These are phyloP conservation scores for Blumeriella jaapii DNA, from an alignment of 2,329 filamentous ascomycete genomes.

Conservation along the genomic window DNA sequence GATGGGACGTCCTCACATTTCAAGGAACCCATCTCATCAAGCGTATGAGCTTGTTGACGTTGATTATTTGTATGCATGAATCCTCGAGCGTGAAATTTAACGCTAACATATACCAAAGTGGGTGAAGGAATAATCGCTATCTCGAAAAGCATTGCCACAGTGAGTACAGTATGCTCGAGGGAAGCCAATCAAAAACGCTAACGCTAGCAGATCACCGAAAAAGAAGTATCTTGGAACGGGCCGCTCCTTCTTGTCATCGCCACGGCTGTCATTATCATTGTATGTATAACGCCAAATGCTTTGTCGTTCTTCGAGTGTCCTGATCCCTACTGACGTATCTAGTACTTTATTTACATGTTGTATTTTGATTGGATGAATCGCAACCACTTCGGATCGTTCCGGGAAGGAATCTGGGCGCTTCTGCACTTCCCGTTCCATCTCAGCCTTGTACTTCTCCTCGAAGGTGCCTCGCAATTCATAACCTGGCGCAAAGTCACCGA, in stretches of 20 bases:
- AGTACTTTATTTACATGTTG: conserved; percentile 22
- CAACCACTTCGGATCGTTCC: conserved; percentile 13
- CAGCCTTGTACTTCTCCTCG: conserved; percentile 42
- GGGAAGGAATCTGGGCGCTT: conserved; percentile 30
- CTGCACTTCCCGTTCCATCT: conserved; percentile 47
- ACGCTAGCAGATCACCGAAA: conserved; percentile 8
- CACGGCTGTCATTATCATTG: conserved; percentile 11
- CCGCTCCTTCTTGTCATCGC: conserved; percentile 12
- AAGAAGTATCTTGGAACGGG: conserved; percentile 6
- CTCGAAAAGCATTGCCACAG: conserved; percentile 16
- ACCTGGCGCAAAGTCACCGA: conserved; percentile 18
- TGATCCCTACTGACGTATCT: background rate
- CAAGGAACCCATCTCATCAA: conserved; percentile 46
- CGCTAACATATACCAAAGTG: background rate
- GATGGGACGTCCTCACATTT: conserved; percentile 34
- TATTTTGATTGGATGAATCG: conserved; percentile 20
- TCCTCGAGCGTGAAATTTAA: background rate
- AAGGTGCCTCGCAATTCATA: conserved; percentile 30
- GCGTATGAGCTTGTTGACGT: conserved; percentile 44
- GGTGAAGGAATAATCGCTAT: conserved; percentile 22
- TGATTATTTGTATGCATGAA: conserved; percentile 35
- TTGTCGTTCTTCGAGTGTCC: no score
- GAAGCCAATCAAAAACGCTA: background rate
- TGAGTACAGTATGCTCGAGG: conserved; percentile 2
- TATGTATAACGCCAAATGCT: conserved; percentile 4